Evolutionary conservation across 345 rosid species (phyloP).

Genomic region (Noccaea bulbosa): DNA sequence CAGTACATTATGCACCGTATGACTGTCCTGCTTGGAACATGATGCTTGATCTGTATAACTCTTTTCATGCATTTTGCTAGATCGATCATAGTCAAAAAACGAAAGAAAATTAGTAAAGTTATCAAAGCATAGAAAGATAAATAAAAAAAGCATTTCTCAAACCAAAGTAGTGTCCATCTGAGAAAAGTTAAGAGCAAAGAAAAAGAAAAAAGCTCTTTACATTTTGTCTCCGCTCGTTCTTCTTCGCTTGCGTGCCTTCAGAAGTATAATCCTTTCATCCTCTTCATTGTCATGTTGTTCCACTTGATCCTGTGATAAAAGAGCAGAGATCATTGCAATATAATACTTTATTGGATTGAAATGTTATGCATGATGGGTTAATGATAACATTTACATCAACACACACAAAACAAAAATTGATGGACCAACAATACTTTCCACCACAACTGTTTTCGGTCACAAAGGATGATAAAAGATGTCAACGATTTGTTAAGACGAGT

Average conservation of each 20-base stretch:
- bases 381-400: neutral
- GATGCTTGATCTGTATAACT: conserved; percentile 34
- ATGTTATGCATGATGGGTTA: conserved; percentile 3
- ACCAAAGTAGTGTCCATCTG: conserved; percentile 3
- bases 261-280: conserved; percentile 40
- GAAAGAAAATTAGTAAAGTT: conserved; percentile 23
- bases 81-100: conserved; percentile 11
- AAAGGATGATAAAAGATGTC: neutral
- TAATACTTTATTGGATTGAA: neutral
- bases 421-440: too few species aligned
- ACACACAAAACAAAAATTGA: too few species aligned
- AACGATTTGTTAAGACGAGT: neutral
- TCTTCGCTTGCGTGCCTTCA: conserved; percentile 54
- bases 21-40: conserved; percentile 35
- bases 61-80: conserved; percentile 31
- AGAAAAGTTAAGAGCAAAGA: neutral
- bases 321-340: conserved; percentile 14
- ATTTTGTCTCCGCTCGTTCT: conserved; percentile 40
- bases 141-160: neutral
- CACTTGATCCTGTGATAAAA: conserved; percentile 49
- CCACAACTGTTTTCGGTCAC: neutral
- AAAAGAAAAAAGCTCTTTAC: conserved; percentile 44
- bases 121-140: conserved; percentile 4
- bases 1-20: conserved; percentile 17
- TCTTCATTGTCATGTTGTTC: conserved; percentile 45